Evolutionary conservation across 2,329 filamentous ascomycete species (phyloP), one percentile per base, ranked within the genome.

Genomic region (Ascochyta lentis): DNA sequence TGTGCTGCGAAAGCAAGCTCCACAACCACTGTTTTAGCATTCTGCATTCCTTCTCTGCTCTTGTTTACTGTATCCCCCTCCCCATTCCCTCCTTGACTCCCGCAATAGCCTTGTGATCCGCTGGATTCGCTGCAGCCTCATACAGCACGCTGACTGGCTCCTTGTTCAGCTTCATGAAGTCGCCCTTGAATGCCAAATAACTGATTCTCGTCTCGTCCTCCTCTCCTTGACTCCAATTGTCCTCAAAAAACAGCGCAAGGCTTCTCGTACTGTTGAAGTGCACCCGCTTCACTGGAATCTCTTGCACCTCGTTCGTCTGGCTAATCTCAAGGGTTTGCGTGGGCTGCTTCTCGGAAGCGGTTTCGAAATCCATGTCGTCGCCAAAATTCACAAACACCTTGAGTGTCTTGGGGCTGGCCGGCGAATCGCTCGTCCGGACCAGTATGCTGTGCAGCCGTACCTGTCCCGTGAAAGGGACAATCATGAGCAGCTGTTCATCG

Each of bases 401-500:
- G 42, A 98, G 81, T 3, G 91, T 97, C 59, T 85, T 85, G 2
- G 95, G 95, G 3, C 92, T 91, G 23, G 84, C 86, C 49, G 80
- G 73, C 7, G 87, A 86, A 38, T 86, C 81, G 1, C 90, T 91
- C 2, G 91, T 91, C 72, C 94, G 92, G 56, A 99, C 78, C 23
- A 97, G 83, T 71, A 99, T 87, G 24, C 90, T 88, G 78, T 98
- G 93, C 1, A 99, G 87, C 71, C 96, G 96, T 57, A 97, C 87
- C 77, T 97, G 93, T 43, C 91, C 93, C 1, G 92, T 93, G 79
- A 99, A 99, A 2, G 95, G 95, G 34, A 98, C 84, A 60, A 89
- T 88, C 83, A 99, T 91, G 52, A 99, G 80, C n/a, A 99, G 77
- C 79, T 99, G 92, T 80, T 96, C 92, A 73, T 98, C 95, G 0